Percentiles rank a stretch among this genome's conserved stretches.
phyloP scores from a whole-genome alignment of 2,329 filamentous ascomycete species.

The Trichoderma sp. region DNA sequence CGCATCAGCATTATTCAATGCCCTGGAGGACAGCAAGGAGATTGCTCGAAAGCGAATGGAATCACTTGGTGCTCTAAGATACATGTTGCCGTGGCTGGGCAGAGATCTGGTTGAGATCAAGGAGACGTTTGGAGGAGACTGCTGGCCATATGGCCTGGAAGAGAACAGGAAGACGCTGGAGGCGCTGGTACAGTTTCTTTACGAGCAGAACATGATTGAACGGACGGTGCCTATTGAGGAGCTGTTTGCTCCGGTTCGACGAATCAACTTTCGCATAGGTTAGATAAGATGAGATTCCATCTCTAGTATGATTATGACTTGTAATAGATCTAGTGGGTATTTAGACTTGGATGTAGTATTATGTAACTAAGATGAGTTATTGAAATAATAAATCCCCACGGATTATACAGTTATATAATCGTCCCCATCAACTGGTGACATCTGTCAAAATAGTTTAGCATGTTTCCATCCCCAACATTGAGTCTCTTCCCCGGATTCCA shows the following conservation, averaged over 20 bases:
- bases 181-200: conserved; percentile 5
- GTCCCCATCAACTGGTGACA: neutral
- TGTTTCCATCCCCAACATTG: neutral
- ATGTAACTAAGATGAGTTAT: neutral
- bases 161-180: conserved; percentile 6
- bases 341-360: neutral
- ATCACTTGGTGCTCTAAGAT: conserved; percentile 7
- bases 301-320: neutral
- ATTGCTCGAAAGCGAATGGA: conserved; percentile 12
- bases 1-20: conserved; percentile 8
- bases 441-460: neutral
- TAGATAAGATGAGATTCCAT: neutral
- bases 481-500: neutral
- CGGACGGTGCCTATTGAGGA: conserved; percentile 6
- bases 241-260: conserved; percentile 11
- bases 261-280: conserved; percentile 16
- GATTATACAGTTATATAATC: neutral
- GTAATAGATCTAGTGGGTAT: neutral
- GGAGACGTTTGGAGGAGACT: conserved; percentile 13
- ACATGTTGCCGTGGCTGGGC: conserved; percentile 11
- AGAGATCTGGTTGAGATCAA: neutral
- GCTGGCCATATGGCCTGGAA: conserved; percentile 4
- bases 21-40: neutral
- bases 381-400: neutral
- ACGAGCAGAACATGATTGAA: conserved; percentile 18